Percentiles rank a stretch among this genome's conserved stretches.
Conservation (phyloP, 148 eudicot genomes). For the Polygonum aviculare region DNA sequence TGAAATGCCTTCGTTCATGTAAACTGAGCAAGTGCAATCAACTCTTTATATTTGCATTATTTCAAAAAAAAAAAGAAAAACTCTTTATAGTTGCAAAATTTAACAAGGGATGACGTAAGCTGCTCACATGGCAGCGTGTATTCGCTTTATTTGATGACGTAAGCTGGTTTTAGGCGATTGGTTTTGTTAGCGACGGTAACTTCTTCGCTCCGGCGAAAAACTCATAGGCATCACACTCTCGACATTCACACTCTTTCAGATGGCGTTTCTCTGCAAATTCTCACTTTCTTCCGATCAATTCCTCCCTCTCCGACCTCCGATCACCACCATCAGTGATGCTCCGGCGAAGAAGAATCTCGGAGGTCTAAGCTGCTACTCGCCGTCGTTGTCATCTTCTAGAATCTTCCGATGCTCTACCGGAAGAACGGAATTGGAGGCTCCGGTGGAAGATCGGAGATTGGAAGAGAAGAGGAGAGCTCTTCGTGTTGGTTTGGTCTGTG, state of each 20-base stretch:
- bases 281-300: conserved; percentile 2
- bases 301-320: not conserved
- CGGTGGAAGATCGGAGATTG: conserved; percentile 8
- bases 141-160: not conserved
- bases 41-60: no score
- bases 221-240: not conserved
- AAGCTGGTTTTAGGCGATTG: not conserved
- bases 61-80: no score
- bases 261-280: conserved; percentile 5
- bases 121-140: no score
- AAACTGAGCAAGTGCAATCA: no score
- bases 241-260: not conserved
- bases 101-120: no score
- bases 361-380: not conserved
- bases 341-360: not conserved
- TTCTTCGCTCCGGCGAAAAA: not conserved
- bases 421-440: conserved; percentile 5
- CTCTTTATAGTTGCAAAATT: no score
- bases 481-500: conserved; percentile 77
- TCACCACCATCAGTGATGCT: not conserved
- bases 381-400: not conserved
- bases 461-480: conserved; percentile 23
- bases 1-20: no score
- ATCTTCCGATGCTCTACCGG: conserved; percentile 3
- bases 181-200: not conserved